These are phyloP conservation scores for Clonostachys rosea DNA, from an alignment of 2,329 filamentous ascomycete genomes.

Conservation along the genomic window DNA sequence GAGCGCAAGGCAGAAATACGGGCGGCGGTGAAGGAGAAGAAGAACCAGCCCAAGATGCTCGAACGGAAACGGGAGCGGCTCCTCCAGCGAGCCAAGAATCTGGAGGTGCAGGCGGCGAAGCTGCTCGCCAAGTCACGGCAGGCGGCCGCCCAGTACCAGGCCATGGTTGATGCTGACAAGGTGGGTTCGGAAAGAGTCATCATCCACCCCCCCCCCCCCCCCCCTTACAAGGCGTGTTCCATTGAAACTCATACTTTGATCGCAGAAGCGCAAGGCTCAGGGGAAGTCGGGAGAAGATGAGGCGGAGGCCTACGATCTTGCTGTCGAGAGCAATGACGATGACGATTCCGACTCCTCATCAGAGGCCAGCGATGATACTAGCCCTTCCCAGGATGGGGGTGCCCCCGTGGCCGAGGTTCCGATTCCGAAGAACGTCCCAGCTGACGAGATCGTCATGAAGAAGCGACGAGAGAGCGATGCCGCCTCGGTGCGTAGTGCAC, in stretches of 20 bases:
- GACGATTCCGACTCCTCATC: slow-evolving; percentile 2
- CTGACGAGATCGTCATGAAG: slow-evolving; percentile 22
- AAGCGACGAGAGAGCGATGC: slow-evolving; percentile 21
- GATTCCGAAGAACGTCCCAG: slow-evolving; percentile 11
- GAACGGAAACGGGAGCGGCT: slow-evolving; percentile 32
- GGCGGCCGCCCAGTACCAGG: slow-evolving; percentile 17
- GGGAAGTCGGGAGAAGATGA: slow-evolving; percentile 12
- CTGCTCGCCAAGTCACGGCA: slow-evolving; percentile 33
- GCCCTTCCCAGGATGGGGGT: slow-evolving; percentile 6
- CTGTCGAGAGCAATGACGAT: not conserved
- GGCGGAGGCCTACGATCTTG: slow-evolving; percentile 3
- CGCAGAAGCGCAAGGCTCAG: slow-evolving; percentile 4
- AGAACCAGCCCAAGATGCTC: slow-evolving; percentile 19
- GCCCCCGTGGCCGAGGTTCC: slow-evolving; percentile 4
- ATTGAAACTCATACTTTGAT: not conserved
- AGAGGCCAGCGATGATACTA: slow-evolving; percentile 3
- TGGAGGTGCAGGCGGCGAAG: slow-evolving; percentile 31
- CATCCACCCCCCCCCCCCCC: no score
- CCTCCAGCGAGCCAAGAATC: slow-evolving; percentile 29
- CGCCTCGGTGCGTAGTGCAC: slow-evolving; percentile 13
- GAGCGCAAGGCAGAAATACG: slow-evolving; percentile 5
- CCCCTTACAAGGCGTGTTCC: no score
- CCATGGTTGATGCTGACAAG: slow-evolving; percentile 6
- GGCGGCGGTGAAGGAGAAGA: slow-evolving; percentile 10
- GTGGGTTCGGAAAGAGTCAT: slow-evolving; percentile 1